These are phyloP conservation scores for Phytophthora megakarya DNA, from an alignment of 352 stramenopile species.

Conservation along the genomic window DNA sequence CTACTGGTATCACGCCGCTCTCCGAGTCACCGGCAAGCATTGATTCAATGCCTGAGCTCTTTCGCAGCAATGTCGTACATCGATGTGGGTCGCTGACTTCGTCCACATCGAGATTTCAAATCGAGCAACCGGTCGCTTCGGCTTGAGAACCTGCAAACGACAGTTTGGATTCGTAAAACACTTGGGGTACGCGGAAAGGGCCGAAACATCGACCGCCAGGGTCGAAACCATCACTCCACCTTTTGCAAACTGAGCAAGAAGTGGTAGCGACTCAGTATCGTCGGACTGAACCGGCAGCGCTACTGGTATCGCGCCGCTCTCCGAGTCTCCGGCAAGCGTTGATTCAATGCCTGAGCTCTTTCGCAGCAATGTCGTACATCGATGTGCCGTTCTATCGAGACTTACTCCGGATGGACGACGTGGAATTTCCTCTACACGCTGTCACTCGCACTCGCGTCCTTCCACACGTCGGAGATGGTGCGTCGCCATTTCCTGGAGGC, in stretches of 20 bases:
- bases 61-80: conserved; percentile 25
- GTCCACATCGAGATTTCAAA: conserved; percentile 81
- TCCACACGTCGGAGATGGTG: too few relatives aligned
- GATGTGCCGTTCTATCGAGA: too few relatives aligned
- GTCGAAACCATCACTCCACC: conserved; percentile 12
- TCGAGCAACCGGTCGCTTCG: conserved; percentile 72
- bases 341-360: conserved; percentile 18
- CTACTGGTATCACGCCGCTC: conserved; percentile 14
- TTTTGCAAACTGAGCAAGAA: conserved; percentile 28
- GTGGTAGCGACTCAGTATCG: background rate
- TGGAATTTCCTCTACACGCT: conserved; percentile 32
- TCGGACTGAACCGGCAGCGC: conserved; percentile 8
- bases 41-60: conserved; percentile 19
- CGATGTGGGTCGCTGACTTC: conserved; percentile 75
- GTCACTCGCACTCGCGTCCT: conserved; percentile 3
- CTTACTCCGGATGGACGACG: too few relatives aligned
- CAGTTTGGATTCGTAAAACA: conserved; percentile 63
- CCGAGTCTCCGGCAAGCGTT: too few relatives aligned
- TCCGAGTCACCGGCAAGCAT: too few relatives aligned
- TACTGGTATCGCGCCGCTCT: conserved; percentile 14
- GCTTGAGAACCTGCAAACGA: conserved; percentile 91
- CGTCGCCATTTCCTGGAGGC: too few relatives aligned
- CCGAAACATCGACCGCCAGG: conserved; percentile 63
- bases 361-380: conserved; percentile 24
- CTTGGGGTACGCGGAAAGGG: conserved; percentile 50